Percentiles rank a stretch among this genome's conserved stretches.
These are phyloP conservation scores for Chrysoporthe cubensis DNA, from an alignment of 2,329 filamentous ascomycete genomes.

Conservation along the genomic window DNA sequence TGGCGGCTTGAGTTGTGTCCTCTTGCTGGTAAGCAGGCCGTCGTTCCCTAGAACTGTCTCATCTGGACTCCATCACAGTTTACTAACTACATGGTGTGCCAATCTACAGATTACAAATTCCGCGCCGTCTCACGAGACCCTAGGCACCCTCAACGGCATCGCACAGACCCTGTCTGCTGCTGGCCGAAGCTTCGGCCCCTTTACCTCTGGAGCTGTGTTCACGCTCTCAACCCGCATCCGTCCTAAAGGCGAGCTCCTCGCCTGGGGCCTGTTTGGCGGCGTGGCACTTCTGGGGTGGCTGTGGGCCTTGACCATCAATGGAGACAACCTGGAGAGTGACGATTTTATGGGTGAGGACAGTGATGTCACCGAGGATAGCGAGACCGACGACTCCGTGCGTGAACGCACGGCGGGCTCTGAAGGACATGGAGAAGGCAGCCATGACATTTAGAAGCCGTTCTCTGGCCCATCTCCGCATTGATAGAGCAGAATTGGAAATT, in stretches of 20 bases:
- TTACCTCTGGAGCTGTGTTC: slow-evolving; percentile 85
- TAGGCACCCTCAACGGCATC: slow-evolving; percentile 90
- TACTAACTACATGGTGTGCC: not conserved
- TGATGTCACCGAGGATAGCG: slow-evolving; percentile 36
- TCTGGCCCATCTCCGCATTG: not conserved
- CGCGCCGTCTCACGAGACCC: slow-evolving; percentile 79
- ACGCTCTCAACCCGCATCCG: slow-evolving; percentile 73
- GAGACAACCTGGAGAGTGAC: slow-evolving; percentile 62
- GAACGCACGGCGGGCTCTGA: not conserved
- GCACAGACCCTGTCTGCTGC: slow-evolving; percentile 93
- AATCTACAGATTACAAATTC: slow-evolving; percentile 84
- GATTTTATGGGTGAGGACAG: slow-evolving; percentile 51
- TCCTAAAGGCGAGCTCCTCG: slow-evolving; percentile 81
- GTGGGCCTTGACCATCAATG: slow-evolving; percentile 76
- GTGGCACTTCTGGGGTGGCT: slow-evolving; percentile 81
- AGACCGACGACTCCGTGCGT: slow-evolving; percentile 17
- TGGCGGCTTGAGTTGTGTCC: slow-evolving; percentile 84
- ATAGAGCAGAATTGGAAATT: slow-evolving; percentile 1
- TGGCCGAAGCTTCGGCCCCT: slow-evolving; percentile 85
- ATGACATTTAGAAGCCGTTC: not conserved
- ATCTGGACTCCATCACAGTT: no score
- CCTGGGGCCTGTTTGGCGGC: slow-evolving; percentile 87
- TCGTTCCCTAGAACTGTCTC: not conserved
- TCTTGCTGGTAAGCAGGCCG: slow-evolving; percentile 70
- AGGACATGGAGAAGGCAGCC: not conserved